Base-by-base conservation (phyloP, 2,329 filamentous ascomycete genomes). In the Xylaria hypoxylon region DNA sequence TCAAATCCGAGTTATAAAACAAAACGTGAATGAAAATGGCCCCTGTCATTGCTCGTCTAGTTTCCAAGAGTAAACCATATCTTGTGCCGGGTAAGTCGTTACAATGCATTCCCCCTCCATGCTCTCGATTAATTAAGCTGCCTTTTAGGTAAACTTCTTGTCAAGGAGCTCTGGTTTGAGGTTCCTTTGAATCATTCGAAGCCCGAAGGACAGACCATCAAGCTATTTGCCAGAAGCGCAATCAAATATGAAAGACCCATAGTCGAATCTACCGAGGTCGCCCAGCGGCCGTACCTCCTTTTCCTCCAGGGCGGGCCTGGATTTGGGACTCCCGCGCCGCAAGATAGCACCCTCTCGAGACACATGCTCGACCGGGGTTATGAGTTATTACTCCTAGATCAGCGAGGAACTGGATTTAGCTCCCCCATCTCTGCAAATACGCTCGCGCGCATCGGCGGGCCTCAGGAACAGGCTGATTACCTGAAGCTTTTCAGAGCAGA, bases 301-400 rank as follows among this genome's bases (percentile, higher is more conserved):
- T 97, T 90, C 76, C 85, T 97, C 15, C 91, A 96, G 80, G 95
- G 95, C 69, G 95, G 95, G 0, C 95, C 94, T 0, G 94, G 94
- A 2, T 89, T 91, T 74, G 89, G 91, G 67, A 94, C 92, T 75
- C 83, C 86, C 5, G 83, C 90, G 56, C 94, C 95, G 1, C 90
- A 96, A 76, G 86, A 92, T 65, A 87, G 89, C 67, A 83, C 89
- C 7, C 87, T 93, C 76, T 91, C 92, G n/a, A 86, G 88, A 35
- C 82, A 85, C 33, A 85, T 93, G 62, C 84, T 97, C 5, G 88
- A 90, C 66, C 90, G 90, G 68, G 94, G 94, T 17, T 97, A 97
- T 75, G 92, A 96, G 78, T 83, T 93, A 51, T 86, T 98, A 2
- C 90, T 91, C 70, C 85, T 98, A n/a, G 95, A 98, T 78, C 94